phyloP scores from a whole-genome alignment of 1,139 yeast species.

The Scheffersomyces parashehatae region DNA sequence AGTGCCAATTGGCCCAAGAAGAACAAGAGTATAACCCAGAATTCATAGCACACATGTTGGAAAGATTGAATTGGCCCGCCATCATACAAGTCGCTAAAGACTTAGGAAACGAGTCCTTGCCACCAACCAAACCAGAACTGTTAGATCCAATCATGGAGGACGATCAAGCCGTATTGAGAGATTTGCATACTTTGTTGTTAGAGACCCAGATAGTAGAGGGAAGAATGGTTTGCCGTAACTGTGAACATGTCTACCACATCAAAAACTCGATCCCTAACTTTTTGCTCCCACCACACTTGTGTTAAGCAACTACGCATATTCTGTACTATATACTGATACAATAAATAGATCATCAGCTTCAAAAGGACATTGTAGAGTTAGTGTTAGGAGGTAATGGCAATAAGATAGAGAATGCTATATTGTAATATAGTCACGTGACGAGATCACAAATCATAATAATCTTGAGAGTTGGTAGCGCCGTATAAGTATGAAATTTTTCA shows the following conservation, averaged over 20 bases:
- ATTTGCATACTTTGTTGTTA: conserved; percentile 73
- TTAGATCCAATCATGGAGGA: conserved; percentile 59
- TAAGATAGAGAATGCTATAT: no score
- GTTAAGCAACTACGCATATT: conserved; percentile 1
- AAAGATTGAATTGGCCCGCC: conserved; percentile 88
- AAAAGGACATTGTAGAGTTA: no score
- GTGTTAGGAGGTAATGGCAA: no score
- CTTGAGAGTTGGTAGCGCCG: no score
- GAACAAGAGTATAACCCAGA: conserved; percentile 84
- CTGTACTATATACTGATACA: not conserved
- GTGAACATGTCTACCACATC: conserved; percentile 85
- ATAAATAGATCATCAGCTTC: no score
- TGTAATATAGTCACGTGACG: no score
- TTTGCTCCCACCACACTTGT: conserved; percentile 86
- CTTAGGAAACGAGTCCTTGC: conserved; percentile 67
- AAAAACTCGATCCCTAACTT: conserved; percentile 94
- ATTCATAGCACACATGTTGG: conserved; percentile 74
- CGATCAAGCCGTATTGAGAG: conserved; percentile 61
- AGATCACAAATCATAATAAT: no score
- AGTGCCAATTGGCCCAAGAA: conserved; percentile 72
- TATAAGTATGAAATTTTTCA: no score
- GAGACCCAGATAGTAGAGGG: conserved; percentile 90
- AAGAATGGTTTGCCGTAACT: conserved; percentile 81
- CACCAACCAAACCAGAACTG: conserved; percentile 63
- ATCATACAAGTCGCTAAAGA: conserved; percentile 73